These are phyloP conservation scores for Hyparrhenia diplandra DNA, from an alignment of 176 grass and related monocot genomes.

Conservation along the genomic window DNA sequence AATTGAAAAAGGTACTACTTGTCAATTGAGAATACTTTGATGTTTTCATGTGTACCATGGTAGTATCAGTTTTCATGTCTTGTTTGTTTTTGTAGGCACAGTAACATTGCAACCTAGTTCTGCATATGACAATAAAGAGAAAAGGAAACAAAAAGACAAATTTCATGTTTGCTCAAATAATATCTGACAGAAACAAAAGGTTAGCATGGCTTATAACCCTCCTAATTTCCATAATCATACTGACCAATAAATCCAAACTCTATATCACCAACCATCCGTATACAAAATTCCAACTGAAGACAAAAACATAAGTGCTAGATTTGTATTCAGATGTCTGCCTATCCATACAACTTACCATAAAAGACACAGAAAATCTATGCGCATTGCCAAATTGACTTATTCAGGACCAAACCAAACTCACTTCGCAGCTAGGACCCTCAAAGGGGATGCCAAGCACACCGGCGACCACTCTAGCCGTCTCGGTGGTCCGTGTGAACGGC, in stretches of 20 bases:
- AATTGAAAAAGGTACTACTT: background rate
- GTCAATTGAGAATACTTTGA: background rate
- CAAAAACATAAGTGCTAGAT: background rate
- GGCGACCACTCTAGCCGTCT: slow-evolving; percentile 67
- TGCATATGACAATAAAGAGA: background rate
- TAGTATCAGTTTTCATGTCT: background rate
- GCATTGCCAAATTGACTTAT: background rate
- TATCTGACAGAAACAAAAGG: background rate
- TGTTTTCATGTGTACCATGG: background rate
- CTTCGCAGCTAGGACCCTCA: slow-evolving; percentile 49
- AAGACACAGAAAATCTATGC: background rate
- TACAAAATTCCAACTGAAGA: background rate
- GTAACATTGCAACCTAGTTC: background rate
- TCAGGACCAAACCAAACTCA: slow-evolving; percentile 21
- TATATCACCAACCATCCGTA: background rate
- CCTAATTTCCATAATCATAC: background rate
- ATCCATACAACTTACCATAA: background rate
- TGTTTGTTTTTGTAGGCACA: background rate
- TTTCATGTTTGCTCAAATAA: background rate
- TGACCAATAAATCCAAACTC: background rate
- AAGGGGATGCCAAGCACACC: slow-evolving; percentile 62
- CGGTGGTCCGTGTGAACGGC: slow-evolving; percentile 69
- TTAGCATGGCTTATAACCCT: background rate
- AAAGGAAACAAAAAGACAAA: background rate
- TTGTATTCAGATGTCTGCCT: background rate